Percentiles rank a stretch among this genome's conserved stretches.
Conservation (phyloP, 768 basidiomycete genomes). For the Hydnomerulius pinastri region DNA sequence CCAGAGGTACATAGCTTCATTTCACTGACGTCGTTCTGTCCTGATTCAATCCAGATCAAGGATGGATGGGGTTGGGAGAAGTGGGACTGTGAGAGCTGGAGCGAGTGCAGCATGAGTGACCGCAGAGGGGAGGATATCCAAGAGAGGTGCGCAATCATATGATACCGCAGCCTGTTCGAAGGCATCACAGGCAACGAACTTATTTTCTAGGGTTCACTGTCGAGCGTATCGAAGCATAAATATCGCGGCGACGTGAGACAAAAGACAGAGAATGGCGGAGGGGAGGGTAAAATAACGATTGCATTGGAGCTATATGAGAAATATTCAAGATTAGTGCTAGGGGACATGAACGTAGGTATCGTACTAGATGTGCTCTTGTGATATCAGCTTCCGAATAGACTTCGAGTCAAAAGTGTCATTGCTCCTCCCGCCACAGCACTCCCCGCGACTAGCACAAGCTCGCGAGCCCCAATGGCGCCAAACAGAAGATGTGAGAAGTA, state of each 20-base stretch:
- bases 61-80: conserved; percentile 67
- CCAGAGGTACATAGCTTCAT: conserved; percentile 55
- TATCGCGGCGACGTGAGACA: not conserved
- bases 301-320: conserved; percentile 12
- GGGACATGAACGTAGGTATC: not conserved
- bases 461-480: conserved; percentile 14
- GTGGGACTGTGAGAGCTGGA: conserved; percentile 57
- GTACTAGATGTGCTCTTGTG: not conserved
- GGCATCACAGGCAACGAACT: not conserved
- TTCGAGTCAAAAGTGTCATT: conserved; percentile 23
- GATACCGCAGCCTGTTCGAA: not conserved
- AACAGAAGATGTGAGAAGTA: conserved; percentile 11
- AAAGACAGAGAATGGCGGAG: not conserved
- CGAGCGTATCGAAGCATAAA: conserved; percentile 31
- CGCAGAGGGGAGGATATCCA: conserved; percentile 46
- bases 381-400: conserved; percentile 16
- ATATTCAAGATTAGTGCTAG: not conserved
- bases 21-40: not conserved
- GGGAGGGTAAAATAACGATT: conserved; percentile 7
- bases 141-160: conserved; percentile 50
- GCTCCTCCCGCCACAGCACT: conserved; percentile 30
- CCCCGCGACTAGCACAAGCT: conserved; percentile 30
- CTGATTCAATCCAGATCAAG: conserved; percentile 49
- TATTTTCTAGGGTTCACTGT: conserved; percentile 27
- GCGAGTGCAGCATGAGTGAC: conserved; percentile 40